Conservation (phyloP, 192 early-diverging fungal genomes). For the Lobosporangium transversale region DNA sequence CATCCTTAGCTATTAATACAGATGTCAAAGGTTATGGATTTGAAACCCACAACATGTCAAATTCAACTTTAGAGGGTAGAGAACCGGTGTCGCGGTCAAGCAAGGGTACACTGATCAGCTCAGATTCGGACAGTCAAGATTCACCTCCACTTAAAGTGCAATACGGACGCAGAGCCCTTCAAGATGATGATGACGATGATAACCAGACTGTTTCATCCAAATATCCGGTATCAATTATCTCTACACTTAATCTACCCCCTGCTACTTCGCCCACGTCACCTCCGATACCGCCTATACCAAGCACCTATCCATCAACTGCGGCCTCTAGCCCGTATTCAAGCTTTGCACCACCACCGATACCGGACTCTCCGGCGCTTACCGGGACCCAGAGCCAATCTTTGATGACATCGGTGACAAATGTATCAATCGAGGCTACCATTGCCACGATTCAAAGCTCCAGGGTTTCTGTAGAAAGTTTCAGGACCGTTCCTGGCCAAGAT, state of each 20-base stretch:
- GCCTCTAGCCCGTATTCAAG: neutral
- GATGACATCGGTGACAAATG: slow-evolving; percentile 35
- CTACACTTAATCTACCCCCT: slow-evolving; percentile 38
- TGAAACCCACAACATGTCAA: neutral
- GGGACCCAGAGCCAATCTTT: slow-evolving; percentile 10
- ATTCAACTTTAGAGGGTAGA: too few relatives aligned
- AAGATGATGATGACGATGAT: slow-evolving; percentile 17
- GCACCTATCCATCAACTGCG: neutral
- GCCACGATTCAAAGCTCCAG: slow-evolving; percentile 33
- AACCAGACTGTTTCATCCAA: slow-evolving; percentile 20
- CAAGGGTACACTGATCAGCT: too few relatives aligned
- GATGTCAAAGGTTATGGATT: neutral
- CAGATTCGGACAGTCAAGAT: slow-evolving; percentile 26
- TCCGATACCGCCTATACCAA: slow-evolving; percentile 14
- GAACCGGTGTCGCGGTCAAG: too few relatives aligned
- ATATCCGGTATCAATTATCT: slow-evolving; percentile 39
- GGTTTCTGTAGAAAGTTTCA: slow-evolving; percentile 44
- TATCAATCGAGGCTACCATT: slow-evolving; percentile 44
- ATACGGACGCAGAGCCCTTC: slow-evolving; percentile 17
- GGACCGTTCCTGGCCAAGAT: slow-evolving; percentile 42
- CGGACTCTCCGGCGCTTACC: slow-evolving; percentile 19
- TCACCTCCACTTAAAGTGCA: slow-evolving; percentile 50
- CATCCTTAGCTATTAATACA: neutral
- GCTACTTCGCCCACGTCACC: slow-evolving; percentile 27
- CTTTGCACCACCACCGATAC: slow-evolving; percentile 25